phyloP scores from a whole-genome alignment of 2,329 filamentous ascomycete species.

The Hyphodiscus sp. region DNA sequence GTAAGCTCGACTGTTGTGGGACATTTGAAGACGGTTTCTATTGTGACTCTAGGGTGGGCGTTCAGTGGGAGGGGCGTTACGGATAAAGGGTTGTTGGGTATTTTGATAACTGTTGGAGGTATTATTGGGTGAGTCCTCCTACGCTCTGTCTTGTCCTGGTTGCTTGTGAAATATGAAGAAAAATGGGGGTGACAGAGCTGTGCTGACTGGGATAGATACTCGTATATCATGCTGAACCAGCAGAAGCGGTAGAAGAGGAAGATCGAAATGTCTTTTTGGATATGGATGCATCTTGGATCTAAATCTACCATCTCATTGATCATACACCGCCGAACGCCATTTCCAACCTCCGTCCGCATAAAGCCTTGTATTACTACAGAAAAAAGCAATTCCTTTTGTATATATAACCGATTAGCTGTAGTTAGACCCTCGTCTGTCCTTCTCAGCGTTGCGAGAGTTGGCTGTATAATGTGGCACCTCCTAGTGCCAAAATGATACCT shows the following conservation, averaged over 20 bases:
- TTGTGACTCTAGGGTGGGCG: conserved; percentile 23
- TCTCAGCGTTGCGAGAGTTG: conserved; percentile 29
- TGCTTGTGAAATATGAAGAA: background rate
- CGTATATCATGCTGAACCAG: conserved; percentile 22
- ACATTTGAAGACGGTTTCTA: conserved; percentile 34
- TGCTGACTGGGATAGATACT: conserved; percentile 16
- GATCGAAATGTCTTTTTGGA: background rate
- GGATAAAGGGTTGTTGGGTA: conserved; percentile 19
- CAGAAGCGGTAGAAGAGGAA: conserved; percentile 6
- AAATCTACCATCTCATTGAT: background rate
- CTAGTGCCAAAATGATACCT: conserved; percentile 38
- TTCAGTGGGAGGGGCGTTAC: conserved; percentile 15
- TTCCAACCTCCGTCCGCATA: background rate
- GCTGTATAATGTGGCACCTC: conserved; percentile 40
- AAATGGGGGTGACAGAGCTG: background rate
- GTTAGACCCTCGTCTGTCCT: background rate
- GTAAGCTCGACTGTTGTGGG: conserved; percentile 37
- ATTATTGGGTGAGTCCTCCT: conserved; percentile 19
- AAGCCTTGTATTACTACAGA: background rate
- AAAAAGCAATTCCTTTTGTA: conserved; percentile 1
- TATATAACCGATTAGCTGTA: background rate
- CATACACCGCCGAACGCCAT: background rate
- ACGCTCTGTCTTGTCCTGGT: background rate
- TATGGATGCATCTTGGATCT: background rate
- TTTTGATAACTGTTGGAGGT: conserved; percentile 21